Evolutionary conservation across 2,329 filamentous ascomycete species (phyloP), one percentile per base, ranked within the genome.

Genomic region (Aspergillus aculeatus): DNA sequence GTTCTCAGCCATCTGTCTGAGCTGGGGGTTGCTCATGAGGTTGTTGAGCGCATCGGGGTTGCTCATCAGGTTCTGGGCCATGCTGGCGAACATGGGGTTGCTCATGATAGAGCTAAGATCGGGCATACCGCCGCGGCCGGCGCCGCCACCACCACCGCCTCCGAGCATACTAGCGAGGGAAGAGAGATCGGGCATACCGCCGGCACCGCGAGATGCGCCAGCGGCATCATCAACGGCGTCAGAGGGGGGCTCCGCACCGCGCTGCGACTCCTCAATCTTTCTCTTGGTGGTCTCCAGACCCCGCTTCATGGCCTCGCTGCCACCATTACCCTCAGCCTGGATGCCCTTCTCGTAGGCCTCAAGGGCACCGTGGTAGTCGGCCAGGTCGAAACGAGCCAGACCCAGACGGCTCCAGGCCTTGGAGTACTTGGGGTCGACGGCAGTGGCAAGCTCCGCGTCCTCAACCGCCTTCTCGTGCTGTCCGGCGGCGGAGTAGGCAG

Each of bases 21-120:
- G 80, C 62, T 88, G 86, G 3, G 95, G 95, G 82, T 99, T 98
- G 82, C 83, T 92, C 93, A 99, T 96, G 60, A 99, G 79, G 75
- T 92, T 95, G 74, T 83, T 85, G 86, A 98, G 89, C 82, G 93
- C 87, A 10, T 96, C 91, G 0, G 95, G 95, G 80, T 99, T 97
- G 79, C 87, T 91, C 95, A 98, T 98, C 57, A 99, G 79, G 77
- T 91, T 96, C 82, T 97, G 92, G 4, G 95, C 95, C 92, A 98
- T 97, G 80, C 85, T 90, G 54, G 92, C 87, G 80, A 99, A 96
- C 95, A 98, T 98, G 58, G 95, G 95, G 81, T 98, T 99, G 82
- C 83, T 92, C 92, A 98, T 96, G 75, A 99, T 88, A 64, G 86
- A 86, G 64, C 86, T 80, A 24, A 99, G 82, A 75, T 98, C 94